Conservation (phyloP, 164 flowering plant species). For the Piper betle region DNA sequence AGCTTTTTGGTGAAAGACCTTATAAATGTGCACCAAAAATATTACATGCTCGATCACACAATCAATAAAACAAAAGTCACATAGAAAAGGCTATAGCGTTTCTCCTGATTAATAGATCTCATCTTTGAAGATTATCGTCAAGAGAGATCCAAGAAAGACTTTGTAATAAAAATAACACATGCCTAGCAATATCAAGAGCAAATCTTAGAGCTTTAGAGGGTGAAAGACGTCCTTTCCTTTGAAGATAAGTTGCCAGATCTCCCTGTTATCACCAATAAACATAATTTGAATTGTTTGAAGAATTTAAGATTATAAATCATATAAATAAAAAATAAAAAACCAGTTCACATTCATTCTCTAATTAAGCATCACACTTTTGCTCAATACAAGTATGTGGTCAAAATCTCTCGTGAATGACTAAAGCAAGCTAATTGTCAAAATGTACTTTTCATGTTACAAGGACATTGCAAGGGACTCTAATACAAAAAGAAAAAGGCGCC, state of each 20-base stretch:
- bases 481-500: too few relatives aligned
- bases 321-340: background rate
- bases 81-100: background rate
- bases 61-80: background rate
- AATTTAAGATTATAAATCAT: background rate
- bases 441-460: too few relatives aligned
- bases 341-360: background rate
- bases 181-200: too few relatives aligned
- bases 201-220: too few relatives aligned
- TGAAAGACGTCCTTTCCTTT: constrained; percentile 71
- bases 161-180: too few relatives aligned
- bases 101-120: background rate
- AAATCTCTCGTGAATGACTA: too few relatives aligned
- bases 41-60: background rate
- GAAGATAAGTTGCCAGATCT: constrained; percentile 73
- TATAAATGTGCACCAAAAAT: too few relatives aligned
- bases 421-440: too few relatives aligned
- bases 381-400: background rate
- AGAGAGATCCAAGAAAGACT: too few relatives aligned
- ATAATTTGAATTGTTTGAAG: background rate
- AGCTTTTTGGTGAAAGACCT: too few relatives aligned
- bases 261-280: constrained; percentile 47
- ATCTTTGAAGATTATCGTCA: too few relatives aligned
- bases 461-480: too few relatives aligned
- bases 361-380: background rate